These are phyloP conservation scores for Chrysanthemum seticuspe DNA, from an alignment of 129 eudicot species.

Conservation along the genomic window DNA sequence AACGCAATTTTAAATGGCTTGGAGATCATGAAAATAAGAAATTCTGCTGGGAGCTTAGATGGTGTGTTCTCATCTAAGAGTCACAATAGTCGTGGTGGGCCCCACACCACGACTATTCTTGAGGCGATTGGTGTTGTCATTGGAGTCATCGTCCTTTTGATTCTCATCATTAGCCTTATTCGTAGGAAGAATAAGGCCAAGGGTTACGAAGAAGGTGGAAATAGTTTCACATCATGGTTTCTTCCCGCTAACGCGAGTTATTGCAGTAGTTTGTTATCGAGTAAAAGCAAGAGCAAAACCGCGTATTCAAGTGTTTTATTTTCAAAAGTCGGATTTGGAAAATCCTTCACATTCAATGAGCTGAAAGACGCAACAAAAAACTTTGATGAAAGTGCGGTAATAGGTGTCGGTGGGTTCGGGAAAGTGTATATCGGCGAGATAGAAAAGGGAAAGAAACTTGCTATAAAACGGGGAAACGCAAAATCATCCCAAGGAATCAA, in stretches of 20 bases:
- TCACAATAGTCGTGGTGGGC: conserved; percentile 18
- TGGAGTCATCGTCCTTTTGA: conserved; percentile 40
- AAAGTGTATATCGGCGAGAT: conserved; percentile 80
- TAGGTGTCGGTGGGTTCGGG: conserved; percentile 97
- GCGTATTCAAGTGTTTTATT: conserved; percentile 48
- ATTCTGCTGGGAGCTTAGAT: conserved; percentile 64
- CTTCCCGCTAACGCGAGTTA: conserved; percentile 69
- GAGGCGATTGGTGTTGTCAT: conserved; percentile 51
- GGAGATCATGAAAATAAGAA: conserved; percentile 92
- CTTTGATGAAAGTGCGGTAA: conserved; percentile 73
- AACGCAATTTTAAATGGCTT: conserved; percentile 88
- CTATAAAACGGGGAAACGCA: conserved; percentile 82
- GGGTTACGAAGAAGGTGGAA: conserved; percentile 55
- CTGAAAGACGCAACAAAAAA: conserved; percentile 66
- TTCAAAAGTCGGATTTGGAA: conserved; percentile 57
- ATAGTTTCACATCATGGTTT: conserved; percentile 83
- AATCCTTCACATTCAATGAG: conserved; percentile 60
- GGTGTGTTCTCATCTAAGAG: conserved; percentile 68
- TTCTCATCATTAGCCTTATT: conserved; percentile 36
- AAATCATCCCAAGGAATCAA: conserved; percentile 89
- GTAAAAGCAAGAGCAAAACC: conserved; percentile 56
- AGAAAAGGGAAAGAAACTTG: conserved; percentile 71
- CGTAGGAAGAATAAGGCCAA: conserved; percentile 48
- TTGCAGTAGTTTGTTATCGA: conserved; percentile 50
- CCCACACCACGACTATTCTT: conserved; percentile 32